Evolutionary conservation across 1,284 basidiomycete species (phyloP).

Genomic region (Sanguinoderma infundibulare): DNA sequence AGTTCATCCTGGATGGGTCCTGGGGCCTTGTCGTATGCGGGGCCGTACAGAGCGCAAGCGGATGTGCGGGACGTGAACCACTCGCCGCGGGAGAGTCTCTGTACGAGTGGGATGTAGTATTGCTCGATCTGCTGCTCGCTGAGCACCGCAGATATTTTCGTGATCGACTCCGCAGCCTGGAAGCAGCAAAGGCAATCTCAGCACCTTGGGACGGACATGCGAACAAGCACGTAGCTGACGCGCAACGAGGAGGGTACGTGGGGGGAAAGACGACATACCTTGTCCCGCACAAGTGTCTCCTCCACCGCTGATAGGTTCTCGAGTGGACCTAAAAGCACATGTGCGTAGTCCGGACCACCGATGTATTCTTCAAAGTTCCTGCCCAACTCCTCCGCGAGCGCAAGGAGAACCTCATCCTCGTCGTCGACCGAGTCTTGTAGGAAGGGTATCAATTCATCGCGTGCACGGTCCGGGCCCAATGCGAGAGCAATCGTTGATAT

Average conservation of each 20-base stretch:
- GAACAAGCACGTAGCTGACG: background rate
- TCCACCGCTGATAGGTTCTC: slow-evolving; percentile 98
- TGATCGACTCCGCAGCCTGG: slow-evolving; percentile 96
- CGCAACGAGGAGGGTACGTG: no score
- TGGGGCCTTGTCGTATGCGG: slow-evolving; percentile 87
- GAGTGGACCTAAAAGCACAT: slow-evolving; percentile 89
- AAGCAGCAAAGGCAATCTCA: background rate
- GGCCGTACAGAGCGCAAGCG: slow-evolving; percentile 91
- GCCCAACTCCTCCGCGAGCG: slow-evolving; percentile 95
- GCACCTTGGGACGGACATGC: background rate
- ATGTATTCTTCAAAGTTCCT: slow-evolving; percentile 93
- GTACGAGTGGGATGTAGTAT: slow-evolving; percentile 90
- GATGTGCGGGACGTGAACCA: slow-evolving; percentile 99
- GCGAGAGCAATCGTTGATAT: slow-evolving; percentile 98
- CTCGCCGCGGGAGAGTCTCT: slow-evolving; percentile 90
- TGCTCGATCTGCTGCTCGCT: slow-evolving; percentile 87
- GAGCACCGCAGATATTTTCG: slow-evolving; percentile 85
- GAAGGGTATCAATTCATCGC: slow-evolving; percentile 97
- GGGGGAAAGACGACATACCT: slow-evolving; percentile 55
- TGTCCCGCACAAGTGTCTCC: slow-evolving; percentile 98
- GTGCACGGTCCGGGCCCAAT: slow-evolving; percentile 92
- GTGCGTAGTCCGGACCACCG: slow-evolving; percentile 89
- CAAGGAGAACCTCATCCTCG: slow-evolving; percentile 98
- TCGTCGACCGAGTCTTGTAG: slow-evolving; percentile 98
- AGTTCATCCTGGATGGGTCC: slow-evolving; percentile 86